Evolutionary conservation across 768 basidiomycete species (phyloP), one percentile per base, ranked within the genome.

Genomic region (Pleurotus ostreatus): DNA sequence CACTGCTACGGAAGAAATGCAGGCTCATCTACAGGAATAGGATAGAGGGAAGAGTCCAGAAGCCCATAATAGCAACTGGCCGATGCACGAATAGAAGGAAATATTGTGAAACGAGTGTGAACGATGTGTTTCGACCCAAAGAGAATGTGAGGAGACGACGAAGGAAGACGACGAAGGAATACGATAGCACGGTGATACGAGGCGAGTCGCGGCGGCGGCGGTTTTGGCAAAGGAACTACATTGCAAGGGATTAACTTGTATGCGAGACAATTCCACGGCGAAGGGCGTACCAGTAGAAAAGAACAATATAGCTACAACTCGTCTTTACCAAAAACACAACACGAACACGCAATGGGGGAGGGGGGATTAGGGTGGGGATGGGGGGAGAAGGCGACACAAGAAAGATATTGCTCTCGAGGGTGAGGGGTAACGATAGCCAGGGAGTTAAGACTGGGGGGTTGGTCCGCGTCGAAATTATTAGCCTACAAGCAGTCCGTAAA

Each of bases 231-330:
- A 38, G 16, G 18, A 22, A 30, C 51, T 53, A 53, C 51, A 53
- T 53, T 53, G 51, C 51, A 53, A 53, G 38, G 37, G 38, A 37
- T 39, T 15, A 53, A 34, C 18, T 53, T 53, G 51, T 53, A 53
- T 53, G 51, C 51, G 39, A 53, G 39, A 53, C 51, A 53, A 40
- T 39, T 53, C 51, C 23, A 53, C 20, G 51, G 51, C 39, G 23
- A 53, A 40, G 49, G 39, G 51, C 51, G 39, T 53, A 53, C 51
- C 51, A 34, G 51, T 40, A 53, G 51, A 53, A 53, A 43, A 53
- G 51, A 53, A 53, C 51, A 53, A 53, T 39, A 20, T 53, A 53
- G 51, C 51, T 53, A 53, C 51, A 30, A 43, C 23, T 16, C 18
- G 51, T 53, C 22, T 53, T 53, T 53, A 53, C 51, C 51, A 43